phyloP scores from a whole-genome alignment of 495 filamentous ascomycete genomes.

The Penicillium bialowiezense region DNA sequence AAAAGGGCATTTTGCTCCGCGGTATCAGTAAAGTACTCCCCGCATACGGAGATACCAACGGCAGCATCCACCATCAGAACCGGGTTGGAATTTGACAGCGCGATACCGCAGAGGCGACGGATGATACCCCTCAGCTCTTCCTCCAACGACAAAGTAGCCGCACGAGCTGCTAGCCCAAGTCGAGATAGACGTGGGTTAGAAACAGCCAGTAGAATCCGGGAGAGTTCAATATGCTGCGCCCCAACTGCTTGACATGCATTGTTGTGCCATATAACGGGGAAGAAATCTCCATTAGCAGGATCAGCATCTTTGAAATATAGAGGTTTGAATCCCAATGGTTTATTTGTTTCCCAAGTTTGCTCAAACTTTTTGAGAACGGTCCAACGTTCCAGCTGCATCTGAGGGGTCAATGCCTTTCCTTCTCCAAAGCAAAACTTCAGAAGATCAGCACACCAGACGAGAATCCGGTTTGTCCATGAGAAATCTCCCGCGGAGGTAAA shows the following conservation, averaged over 20 bases:
- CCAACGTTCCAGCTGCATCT: constrained; percentile 1
- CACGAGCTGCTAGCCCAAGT: constrained; percentile 22
- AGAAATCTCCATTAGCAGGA: constrained; percentile 14
- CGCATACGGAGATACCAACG: constrained; percentile 24
- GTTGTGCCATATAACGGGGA: constrained; percentile 32
- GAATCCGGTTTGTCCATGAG: constrained; percentile 26
- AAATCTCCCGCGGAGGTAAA: constrained; percentile 22
- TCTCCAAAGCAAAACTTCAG: constrained; percentile 27
- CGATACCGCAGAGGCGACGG: constrained; percentile 16
- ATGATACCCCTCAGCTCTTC: constrained; percentile 11
- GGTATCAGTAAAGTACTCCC: constrained; percentile 16
- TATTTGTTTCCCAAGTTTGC: constrained; percentile 1
- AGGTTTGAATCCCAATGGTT: constrained; percentile 13
- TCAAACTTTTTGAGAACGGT: constrained; percentile 2
- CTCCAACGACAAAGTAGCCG: constrained; percentile 9
- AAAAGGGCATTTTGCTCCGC: constrained; percentile 18
- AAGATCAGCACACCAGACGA: constrained; percentile 24
- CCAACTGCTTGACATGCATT: constrained; percentile 27
- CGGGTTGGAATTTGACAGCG: constrained; percentile 17
- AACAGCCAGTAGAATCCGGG: constrained; percentile 31
- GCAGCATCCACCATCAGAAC: constrained; percentile 15
- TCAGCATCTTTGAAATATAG: constrained; percentile 10
- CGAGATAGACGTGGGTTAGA: constrained; percentile 31
- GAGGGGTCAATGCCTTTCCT: constrained; percentile 1
- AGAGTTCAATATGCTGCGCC: constrained; percentile 35